These are phyloP conservation scores for Mucor mucedo DNA, from an alignment of 371 early-diverging fungal species.

Conservation along the genomic window DNA sequence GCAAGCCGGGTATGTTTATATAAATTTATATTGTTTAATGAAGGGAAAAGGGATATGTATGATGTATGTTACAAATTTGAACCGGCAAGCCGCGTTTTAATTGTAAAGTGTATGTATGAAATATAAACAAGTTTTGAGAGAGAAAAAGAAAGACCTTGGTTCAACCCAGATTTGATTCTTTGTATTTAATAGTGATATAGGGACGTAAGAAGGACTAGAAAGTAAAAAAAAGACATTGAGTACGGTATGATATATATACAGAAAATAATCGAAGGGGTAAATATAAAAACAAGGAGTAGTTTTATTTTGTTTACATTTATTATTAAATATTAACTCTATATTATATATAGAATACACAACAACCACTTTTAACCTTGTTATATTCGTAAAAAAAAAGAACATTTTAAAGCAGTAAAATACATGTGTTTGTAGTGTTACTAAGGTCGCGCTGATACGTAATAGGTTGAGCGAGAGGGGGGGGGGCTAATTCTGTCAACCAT, in stretches of 20 bases:
- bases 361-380: conserved; percentile 4
- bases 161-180: conserved; percentile 3
- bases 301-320: background rate
- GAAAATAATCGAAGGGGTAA: background rate
- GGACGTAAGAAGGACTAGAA: background rate
- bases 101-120: background rate
- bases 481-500: background rate
- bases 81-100: background rate
- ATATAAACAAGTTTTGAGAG: background rate
- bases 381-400: background rate
- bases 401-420: background rate
- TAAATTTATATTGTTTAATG: background rate
- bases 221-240: background rate
- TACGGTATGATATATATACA: background rate
- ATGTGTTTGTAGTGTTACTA: background rate
- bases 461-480: background rate
- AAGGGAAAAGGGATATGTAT: background rate
- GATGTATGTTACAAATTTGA: conserved; percentile 1
- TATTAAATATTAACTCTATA: conserved; percentile 7
- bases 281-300: background rate
- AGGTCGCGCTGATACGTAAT: background rate
- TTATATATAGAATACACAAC: conserved; percentile 7
- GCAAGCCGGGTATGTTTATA: conserved; percentile 12
- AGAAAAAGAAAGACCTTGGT: background rate
- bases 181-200: background rate